These are phyloP conservation scores for Botrytis galanthina DNA, from an alignment of 2,329 filamentous ascomycete genomes.

Conservation along the genomic window DNA sequence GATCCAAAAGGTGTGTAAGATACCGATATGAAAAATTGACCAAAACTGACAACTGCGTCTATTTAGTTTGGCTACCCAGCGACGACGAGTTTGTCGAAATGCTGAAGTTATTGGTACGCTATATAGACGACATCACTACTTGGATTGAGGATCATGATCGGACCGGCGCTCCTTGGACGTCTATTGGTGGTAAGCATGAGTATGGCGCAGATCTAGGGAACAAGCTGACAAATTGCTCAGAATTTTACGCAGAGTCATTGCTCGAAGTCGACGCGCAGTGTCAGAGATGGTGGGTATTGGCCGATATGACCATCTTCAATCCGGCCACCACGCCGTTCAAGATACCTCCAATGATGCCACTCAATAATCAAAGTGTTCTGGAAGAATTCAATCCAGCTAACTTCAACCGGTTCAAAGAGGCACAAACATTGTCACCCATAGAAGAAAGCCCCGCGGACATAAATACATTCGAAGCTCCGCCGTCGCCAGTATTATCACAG, in stretches of 20 bases:
- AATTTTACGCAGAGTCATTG: not conserved
- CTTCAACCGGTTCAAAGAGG: not conserved
- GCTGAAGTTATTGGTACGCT: not conserved
- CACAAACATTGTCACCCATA: not conserved
- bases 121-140: not conserved
- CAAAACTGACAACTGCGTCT: not conserved
- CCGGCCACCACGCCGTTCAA: not conserved
- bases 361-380: not conserved
- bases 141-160: slow-evolving; percentile 9
- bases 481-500: not conserved
- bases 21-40: not conserved
- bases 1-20: slow-evolving; percentile 5
- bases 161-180: not conserved
- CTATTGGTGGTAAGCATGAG: not conserved
- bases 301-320: not conserved
- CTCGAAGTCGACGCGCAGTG: slow-evolving; percentile 1
- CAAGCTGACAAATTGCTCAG: not conserved
- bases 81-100: slow-evolving; percentile 12
- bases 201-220: not conserved
- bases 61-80: not conserved
- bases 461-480: not conserved
- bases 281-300: slow-evolving; percentile 12
- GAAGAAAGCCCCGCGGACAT: not conserved
- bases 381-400: not conserved
- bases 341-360: not conserved